Conservation (phyloP, 1,284 basidiomycete species). For the Chondrostereum purpureum region DNA sequence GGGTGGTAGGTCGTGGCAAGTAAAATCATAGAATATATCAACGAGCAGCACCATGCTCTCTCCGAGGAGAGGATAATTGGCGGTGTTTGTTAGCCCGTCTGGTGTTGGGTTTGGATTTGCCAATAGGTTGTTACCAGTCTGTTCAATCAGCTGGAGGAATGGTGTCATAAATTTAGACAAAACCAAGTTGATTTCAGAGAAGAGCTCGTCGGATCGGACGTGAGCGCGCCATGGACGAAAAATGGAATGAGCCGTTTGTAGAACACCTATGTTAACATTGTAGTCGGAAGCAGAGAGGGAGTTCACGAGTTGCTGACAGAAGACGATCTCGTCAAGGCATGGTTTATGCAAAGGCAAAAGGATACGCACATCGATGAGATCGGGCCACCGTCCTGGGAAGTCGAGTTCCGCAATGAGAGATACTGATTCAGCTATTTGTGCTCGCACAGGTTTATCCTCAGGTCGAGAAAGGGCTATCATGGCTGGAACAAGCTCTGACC, state of each 20-base stretch:
- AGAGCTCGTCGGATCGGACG: conserved; percentile 84
- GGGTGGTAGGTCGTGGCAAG: conserved; percentile 92
- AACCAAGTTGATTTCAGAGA: conserved; percentile 90
- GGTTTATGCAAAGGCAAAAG: conserved; percentile 3
- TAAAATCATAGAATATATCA: conserved; percentile 91
- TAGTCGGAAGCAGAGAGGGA: conserved; percentile 78
- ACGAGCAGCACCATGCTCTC: conserved; percentile 75
- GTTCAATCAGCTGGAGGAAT: conserved; percentile 79
- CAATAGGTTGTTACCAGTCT: conserved; percentile 50
- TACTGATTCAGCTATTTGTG: conserved; percentile 86
- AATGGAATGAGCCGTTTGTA: conserved; percentile 94
- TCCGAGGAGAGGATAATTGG: conserved; percentile 48
- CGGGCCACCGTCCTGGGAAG: conserved; percentile 81
- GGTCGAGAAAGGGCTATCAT: conserved; percentile 73
- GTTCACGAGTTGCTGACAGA: conserved; percentile 70
- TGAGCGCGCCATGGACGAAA: conserved; percentile 91
- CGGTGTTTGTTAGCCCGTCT: conserved; percentile 30
- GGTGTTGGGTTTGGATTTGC: conserved; percentile 26
- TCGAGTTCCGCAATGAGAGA: conserved; percentile 83
- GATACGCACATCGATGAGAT: conserved; percentile 73
- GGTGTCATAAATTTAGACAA: conserved; percentile 78
- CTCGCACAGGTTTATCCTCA: conserved; percentile 61
- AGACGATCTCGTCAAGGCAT: conserved; percentile 8
- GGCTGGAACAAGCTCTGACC: conserved; percentile 69
- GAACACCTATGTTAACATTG: conserved; percentile 81